These are phyloP conservation scores for Nigrospora oryzae DNA, from an alignment of 2,329 filamentous ascomycete genomes.

Conservation along the genomic window DNA sequence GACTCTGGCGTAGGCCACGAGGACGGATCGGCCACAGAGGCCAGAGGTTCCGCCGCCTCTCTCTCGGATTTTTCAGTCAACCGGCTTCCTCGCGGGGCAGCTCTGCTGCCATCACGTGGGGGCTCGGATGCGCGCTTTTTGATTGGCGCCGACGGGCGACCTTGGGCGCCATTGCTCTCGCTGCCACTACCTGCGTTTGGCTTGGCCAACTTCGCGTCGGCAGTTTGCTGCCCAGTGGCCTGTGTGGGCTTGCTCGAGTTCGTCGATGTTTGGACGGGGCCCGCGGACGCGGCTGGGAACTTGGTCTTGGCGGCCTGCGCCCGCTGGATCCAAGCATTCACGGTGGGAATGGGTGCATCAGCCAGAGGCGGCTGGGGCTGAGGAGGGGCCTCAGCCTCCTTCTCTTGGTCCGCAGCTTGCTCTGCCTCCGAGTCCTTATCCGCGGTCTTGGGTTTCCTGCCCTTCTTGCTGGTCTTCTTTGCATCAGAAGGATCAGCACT, in stretches of 20 bases:
- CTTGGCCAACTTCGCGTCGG: slow-evolving; percentile 9
- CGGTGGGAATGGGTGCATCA: slow-evolving; percentile 71
- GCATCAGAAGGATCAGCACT: slow-evolving; percentile 60
- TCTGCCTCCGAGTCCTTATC: slow-evolving; percentile 47
- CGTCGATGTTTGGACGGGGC: slow-evolving; percentile 11
- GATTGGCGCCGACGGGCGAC: slow-evolving; percentile 13
- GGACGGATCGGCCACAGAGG: slow-evolving; percentile 66
- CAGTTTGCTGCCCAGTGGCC: not conserved
- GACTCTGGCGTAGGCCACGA: slow-evolving; percentile 89
- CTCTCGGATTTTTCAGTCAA: slow-evolving; percentile 33
- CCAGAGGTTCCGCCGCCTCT: slow-evolving; percentile 27
- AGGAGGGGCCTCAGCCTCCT: slow-evolving; percentile 40
- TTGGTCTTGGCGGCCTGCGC: slow-evolving; percentile 48
- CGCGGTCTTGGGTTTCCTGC: slow-evolving; percentile 50
- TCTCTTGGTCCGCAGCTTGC: slow-evolving; percentile 42
- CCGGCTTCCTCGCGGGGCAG: slow-evolving; percentile 35
- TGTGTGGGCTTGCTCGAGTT: slow-evolving; percentile 5
- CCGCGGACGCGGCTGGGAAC: slow-evolving; percentile 11
- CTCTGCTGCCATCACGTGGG: slow-evolving; percentile 28
- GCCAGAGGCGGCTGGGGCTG: slow-evolving; percentile 56
- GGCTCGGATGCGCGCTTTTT: slow-evolving; percentile 36
- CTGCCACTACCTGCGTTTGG: not conserved
- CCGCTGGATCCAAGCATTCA: slow-evolving; percentile 84
- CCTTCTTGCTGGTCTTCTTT: slow-evolving; percentile 48
- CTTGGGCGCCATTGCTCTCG: slow-evolving; percentile 1